Evolutionary conservation across 2,329 filamentous ascomycete species (phyloP), one percentile per base, ranked within the genome.

Genomic region (Curvularia spicifera): DNA sequence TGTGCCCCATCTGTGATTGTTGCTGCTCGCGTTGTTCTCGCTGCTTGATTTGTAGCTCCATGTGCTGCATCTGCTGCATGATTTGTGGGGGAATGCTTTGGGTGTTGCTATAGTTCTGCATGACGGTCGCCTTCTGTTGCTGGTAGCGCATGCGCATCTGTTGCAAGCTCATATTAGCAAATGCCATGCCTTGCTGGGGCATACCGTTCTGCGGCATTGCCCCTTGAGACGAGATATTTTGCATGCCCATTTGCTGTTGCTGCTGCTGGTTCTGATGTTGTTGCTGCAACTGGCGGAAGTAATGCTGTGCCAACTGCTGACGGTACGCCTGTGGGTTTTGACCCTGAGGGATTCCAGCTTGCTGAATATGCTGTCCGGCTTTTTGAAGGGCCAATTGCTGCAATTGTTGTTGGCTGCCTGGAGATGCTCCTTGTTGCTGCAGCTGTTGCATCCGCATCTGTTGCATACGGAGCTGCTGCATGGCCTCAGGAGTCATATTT

Each of bases 401-500:
- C 29, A 50, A 29, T 20, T 73, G 71, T n/a, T 67, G 57, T 18
- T 62, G 59, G 40, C 65, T 64, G 40, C 65, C 63, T 26, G 68
- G 65, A 40, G 68, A 68, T 47, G 57, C 65, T 39, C 57, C 44
- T 29, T 63, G 60, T 43, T 59, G 62, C 49, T 68, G 70, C 29
- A 78, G 56, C 64, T 76, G 75, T 51, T 72, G 69, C 43, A 63
- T 59, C 18, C 64, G 65, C 53, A 74, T 64, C 53, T 74, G 70
- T 39, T 66, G 65, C 56, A 65, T 58, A 37, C 68, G 71, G 22
- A 69, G 28, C 46, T 71, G 64, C 33, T 76, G 71, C 61, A 75
- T 68, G 10, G 75, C 71, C 45, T 76, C 74, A 5, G 73, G 74
- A 4, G 74, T 74, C 67, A 76, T 70, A 47, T 69, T 69, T 29